A percentile compares a stretch with the other conserved stretches of the same genome.
Conservation (phyloP, 1,284 basidiomycete species). For the Phellinidium pouzarii region DNA sequence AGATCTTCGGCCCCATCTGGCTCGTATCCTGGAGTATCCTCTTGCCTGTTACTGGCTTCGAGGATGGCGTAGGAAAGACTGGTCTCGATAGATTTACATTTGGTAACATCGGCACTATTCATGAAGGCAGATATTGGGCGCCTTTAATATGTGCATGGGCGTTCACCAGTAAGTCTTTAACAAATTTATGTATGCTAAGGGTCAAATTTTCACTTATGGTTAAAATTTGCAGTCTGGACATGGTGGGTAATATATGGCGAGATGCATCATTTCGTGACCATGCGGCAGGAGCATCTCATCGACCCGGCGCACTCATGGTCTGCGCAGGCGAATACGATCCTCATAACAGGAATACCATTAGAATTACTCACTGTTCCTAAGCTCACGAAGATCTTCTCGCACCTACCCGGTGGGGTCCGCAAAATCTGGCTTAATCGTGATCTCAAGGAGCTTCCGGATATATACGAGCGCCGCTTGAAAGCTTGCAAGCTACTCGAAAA, state of each 20-base stretch:
- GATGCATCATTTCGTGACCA: conserved; percentile 73
- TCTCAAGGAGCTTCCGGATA: conserved; percentile 76
- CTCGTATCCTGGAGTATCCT: conserved; percentile 66
- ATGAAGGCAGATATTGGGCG: conserved; percentile 61
- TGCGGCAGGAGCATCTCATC: conserved; percentile 83
- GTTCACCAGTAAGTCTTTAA: conserved; percentile 58
- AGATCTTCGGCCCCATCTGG: conserved; percentile 81
- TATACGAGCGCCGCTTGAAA: conserved; percentile 72
- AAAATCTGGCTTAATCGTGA: conserved; percentile 89
- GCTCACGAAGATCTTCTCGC: conserved; percentile 60
- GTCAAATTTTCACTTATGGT: background rate
- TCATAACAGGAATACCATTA: conserved; percentile 85
- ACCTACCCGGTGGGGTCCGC: conserved; percentile 79
- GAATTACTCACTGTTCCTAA: conserved; percentile 64
- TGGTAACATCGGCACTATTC: conserved; percentile 60
- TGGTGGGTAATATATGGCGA: conserved; percentile 77
- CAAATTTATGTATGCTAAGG: background rate
- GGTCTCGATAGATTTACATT: conserved; percentile 77
- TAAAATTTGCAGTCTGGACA: conserved; percentile 60
- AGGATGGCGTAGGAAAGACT: conserved; percentile 40
- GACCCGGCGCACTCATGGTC: conserved; percentile 63
- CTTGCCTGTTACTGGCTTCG: conserved; percentile 60
- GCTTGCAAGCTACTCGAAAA: conserved; percentile 79
- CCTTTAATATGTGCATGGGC: conserved; percentile 70
- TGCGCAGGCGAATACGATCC: conserved; percentile 82